Evolutionary conservation across 1,139 yeast genomes (phyloP).

Genomic region (Blastobotrys petasosporus): DNA sequence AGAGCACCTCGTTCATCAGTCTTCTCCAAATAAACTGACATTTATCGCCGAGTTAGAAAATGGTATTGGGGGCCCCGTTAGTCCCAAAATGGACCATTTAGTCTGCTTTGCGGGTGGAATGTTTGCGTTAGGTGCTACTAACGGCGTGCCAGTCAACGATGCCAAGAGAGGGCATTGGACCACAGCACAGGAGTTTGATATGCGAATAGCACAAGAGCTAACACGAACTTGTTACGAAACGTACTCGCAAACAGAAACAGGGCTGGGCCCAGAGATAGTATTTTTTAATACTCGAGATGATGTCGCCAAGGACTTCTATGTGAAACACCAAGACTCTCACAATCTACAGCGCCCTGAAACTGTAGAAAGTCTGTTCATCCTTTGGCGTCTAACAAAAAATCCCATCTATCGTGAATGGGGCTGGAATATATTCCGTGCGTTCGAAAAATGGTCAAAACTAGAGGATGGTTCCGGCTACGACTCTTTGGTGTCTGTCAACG

Average conservation of each 20-base stretch:
- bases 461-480: slow-evolving; percentile 58
- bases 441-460: slow-evolving; percentile 53
- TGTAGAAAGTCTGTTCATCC: slow-evolving; percentile 77
- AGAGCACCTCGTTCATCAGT: slow-evolving; percentile 53
- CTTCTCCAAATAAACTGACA: slow-evolving; percentile 58
- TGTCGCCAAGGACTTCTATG: slow-evolving; percentile 50
- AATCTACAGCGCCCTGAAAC: slow-evolving; percentile 93
- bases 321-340: slow-evolving; percentile 68
- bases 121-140: slow-evolving; percentile 84
- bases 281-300: slow-evolving; percentile 54
- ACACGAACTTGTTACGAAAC: slow-evolving; percentile 79
- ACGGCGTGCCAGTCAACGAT: slow-evolving; percentile 52
- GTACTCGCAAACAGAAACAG: slow-evolving; percentile 69
- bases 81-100: slow-evolving; percentile 88
- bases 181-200: slow-evolving; percentile 46
- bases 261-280: slow-evolving; percentile 84
- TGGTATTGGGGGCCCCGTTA: slow-evolving; percentile 55
- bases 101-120: slow-evolving; percentile 92
- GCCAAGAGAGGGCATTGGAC: slow-evolving; percentile 48
- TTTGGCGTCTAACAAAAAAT: slow-evolving; percentile 78
- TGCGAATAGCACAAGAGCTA: slow-evolving; percentile 65
- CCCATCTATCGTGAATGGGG: slow-evolving; percentile 86
- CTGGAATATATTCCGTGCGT: slow-evolving; percentile 72
- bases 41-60: slow-evolving; percentile 73
- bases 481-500: slow-evolving; percentile 59